phyloP scores from a whole-genome alignment of 2,329 filamentous ascomycete species.

The Pleomassaria siparia region DNA sequence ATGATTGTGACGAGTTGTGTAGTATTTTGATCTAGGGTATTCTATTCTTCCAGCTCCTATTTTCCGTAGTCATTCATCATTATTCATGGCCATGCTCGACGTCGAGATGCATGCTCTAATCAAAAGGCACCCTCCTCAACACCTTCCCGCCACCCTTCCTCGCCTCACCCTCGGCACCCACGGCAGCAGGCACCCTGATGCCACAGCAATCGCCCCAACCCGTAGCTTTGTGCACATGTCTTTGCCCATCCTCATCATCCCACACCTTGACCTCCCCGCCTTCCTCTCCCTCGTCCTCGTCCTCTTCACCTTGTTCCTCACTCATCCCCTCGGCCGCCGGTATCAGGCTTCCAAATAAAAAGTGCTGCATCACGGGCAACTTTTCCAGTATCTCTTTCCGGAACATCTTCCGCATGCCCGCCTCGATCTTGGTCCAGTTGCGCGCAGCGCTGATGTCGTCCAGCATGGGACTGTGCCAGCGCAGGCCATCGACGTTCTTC shows the following conservation, averaged over 20 bases:
- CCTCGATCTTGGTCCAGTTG: conserved; percentile 89
- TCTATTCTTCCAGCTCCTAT: neutral
- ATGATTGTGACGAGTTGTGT: neutral
- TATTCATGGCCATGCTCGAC: too few relatives aligned
- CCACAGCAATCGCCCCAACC: conserved; percentile 96
- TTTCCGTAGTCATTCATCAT: neutral
- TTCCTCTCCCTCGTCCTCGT: conserved; percentile 49
- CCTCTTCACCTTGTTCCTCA: conserved; percentile 53
- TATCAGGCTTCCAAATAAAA: conserved; percentile 85
- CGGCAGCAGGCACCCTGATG: conserved; percentile 92
- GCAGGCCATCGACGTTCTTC: conserved; percentile 89
- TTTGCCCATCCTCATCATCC: conserved; percentile 65
- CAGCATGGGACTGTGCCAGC: conserved; percentile 98
- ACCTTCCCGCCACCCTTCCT: conserved; percentile 67
- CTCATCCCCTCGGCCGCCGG: conserved; percentile 83
- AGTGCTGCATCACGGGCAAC: conserved; percentile 97
- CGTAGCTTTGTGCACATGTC: conserved; percentile 67
- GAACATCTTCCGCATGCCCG: conserved; percentile 96
- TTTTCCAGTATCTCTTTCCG: conserved; percentile 89
- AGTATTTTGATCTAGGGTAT: neutral
- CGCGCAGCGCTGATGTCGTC: conserved; percentile 93
- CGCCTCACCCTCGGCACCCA: conserved; percentile 88
- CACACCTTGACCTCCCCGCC: conserved; percentile 56
- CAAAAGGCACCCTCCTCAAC: conserved; percentile 78
- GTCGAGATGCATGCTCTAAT: conserved; percentile 59